Evolutionary conservation across 208 protist genomes (phyloP).

Genomic region (Trypanosoma congolense): DNA sequence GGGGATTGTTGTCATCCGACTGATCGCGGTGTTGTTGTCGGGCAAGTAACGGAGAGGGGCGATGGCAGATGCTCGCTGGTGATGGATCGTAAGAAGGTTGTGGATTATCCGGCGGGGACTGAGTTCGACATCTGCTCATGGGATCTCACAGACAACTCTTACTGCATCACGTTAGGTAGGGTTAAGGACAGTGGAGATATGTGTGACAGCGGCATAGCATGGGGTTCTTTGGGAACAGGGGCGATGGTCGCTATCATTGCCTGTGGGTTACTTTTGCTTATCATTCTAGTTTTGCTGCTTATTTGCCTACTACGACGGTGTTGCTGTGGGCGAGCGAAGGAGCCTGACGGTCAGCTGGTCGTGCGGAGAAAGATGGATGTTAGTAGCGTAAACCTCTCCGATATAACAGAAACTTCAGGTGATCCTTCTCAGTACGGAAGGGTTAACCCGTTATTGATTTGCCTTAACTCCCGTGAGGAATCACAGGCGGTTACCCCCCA

Average conservation of each 20-base stretch:
- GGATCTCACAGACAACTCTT: slow-evolving; percentile 30
- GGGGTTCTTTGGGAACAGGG: slow-evolving; percentile 24
- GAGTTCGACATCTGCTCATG: slow-evolving; percentile 52
- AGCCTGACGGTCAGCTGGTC: background rate
- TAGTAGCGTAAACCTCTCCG: background rate
- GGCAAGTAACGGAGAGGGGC: slow-evolving; percentile 13
- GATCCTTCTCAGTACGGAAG: too few species aligned
- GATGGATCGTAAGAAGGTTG: slow-evolving; percentile 21
- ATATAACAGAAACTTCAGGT: too few species aligned
- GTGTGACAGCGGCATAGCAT: slow-evolving; percentile 10
- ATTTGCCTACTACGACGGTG: slow-evolving; percentile 34
- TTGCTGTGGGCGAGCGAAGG: slow-evolving; percentile 24
- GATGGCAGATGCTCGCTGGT: slow-evolving; percentile 32
- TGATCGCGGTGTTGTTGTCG: slow-evolving; percentile 25
- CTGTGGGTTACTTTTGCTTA: slow-evolving; percentile 22
- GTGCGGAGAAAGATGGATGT: background rate
- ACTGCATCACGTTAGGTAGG: slow-evolving; percentile 47
- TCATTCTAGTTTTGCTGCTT: slow-evolving; percentile 33
- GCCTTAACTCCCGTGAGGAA: background rate
- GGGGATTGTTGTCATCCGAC: slow-evolving; percentile 49
- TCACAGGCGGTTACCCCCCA: background rate
- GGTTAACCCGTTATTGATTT: background rate
- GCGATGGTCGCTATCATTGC: slow-evolving; percentile 37
- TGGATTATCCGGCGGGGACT: slow-evolving; percentile 22
- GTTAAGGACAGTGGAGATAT: slow-evolving; percentile 26